A percentile compares a stretch with the other conserved stretches of the same genome.
Evolutionary conservation across 2,329 filamentous ascomycete species (phyloP).

Genomic region (Camillea tinctor): DNA sequence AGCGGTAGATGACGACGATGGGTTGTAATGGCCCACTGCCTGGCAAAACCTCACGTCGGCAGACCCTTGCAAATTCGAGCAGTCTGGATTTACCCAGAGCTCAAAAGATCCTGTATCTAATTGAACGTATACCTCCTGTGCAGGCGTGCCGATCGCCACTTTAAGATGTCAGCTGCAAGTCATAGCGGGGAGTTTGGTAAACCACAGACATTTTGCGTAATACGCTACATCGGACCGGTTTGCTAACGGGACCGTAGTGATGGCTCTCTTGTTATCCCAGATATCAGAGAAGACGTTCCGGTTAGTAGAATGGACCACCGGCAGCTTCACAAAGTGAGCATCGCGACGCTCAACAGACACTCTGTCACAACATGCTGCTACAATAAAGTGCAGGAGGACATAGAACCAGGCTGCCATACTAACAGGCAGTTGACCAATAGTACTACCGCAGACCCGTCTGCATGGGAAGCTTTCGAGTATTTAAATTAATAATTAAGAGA

Average conservation of each 20-base stretch:
- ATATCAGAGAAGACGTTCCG: slow-evolving; percentile 38
- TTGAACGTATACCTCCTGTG: slow-evolving; percentile 53
- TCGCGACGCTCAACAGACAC: slow-evolving; percentile 28
- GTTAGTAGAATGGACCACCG: slow-evolving; percentile 44
- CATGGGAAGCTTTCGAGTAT: not conserved
- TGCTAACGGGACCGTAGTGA: slow-evolving; percentile 43
- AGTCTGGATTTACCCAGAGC: slow-evolving; percentile 62
- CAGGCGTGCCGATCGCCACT: slow-evolving; percentile 54
- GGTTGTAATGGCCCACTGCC: slow-evolving; percentile 44
- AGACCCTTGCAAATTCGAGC: slow-evolving; percentile 41
- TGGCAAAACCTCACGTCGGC: slow-evolving; percentile 46
- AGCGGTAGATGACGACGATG: slow-evolving; percentile 41
- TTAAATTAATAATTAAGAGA: not conserved
- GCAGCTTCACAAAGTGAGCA: slow-evolving; percentile 41
- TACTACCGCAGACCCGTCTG: slow-evolving; percentile 2
- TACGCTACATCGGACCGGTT: slow-evolving; percentile 55
- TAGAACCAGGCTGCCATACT: slow-evolving; percentile 5
- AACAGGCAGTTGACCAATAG: not conserved
- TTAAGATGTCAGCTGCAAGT: not conserved
- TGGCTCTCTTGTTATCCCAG: slow-evolving; percentile 36
- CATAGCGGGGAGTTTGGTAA: not conserved
- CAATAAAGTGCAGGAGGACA: slow-evolving; percentile 20
- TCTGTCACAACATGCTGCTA: slow-evolving; percentile 21
- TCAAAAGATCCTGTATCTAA: slow-evolving; percentile 61
- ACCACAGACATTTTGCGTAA: slow-evolving; percentile 45